A percentile compares a stretch with the other conserved stretches of the same genome.
Evolutionary conservation across 2,329 filamentous ascomycete species (phyloP).

Genomic region (Lecanicillium sp.): DNA sequence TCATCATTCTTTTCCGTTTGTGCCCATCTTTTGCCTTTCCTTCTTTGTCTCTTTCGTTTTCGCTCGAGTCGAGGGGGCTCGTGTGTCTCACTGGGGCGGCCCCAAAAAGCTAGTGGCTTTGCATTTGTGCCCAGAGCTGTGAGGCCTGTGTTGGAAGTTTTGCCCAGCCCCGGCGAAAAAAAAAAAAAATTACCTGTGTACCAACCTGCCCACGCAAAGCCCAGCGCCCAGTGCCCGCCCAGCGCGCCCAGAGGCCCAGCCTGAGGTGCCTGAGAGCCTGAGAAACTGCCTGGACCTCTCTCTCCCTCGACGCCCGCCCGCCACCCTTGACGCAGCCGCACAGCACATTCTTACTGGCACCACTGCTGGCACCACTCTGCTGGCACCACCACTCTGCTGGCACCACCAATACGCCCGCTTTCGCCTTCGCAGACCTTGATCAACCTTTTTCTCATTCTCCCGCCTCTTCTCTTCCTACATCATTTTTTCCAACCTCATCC

Average conservation of each 20-base stretch:
- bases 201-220: slow-evolving; percentile 7
- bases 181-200: slow-evolving; percentile 14
- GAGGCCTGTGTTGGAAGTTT: slow-evolving; percentile 15
- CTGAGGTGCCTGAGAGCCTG: too few species aligned
- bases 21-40: slow-evolving; percentile 16
- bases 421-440: slow-evolving; percentile 14
- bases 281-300: too few species aligned
- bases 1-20: slow-evolving; percentile 4
- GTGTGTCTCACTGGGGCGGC: slow-evolving; percentile 5
- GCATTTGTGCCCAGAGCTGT: slow-evolving; percentile 13
- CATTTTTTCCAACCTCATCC: slow-evolving; percentile 10
- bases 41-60: neutral
- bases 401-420: too few species aligned
- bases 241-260: too few species aligned
- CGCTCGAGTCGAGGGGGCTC: slow-evolving; percentile 1
- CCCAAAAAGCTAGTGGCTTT: slow-evolving; percentile 7
- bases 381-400: too few species aligned
- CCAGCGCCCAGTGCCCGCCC: too few species aligned
- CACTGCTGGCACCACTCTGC: too few species aligned
- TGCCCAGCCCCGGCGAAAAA: slow-evolving; percentile 15
- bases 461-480: slow-evolving; percentile 5
- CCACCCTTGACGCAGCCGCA: slow-evolving; percentile 11
- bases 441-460: slow-evolving; percentile 2
- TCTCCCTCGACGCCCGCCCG: too few species aligned
- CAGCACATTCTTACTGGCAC: too few species aligned